Evolutionary conservation across 495 filamentous ascomycete genomes (phyloP).

Genomic region (Lasiosphaeria miniovina): DNA sequence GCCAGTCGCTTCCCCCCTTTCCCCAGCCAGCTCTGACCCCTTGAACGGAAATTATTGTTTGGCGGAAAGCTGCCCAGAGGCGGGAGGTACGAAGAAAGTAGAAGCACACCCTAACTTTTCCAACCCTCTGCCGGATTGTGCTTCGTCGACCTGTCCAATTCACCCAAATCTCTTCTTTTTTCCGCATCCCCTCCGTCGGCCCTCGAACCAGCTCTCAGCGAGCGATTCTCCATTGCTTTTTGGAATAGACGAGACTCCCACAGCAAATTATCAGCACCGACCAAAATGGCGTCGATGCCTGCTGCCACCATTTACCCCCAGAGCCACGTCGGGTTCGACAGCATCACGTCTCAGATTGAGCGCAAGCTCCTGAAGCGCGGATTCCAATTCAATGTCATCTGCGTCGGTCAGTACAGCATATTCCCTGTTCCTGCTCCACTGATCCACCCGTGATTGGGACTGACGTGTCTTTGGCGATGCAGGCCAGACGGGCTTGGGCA

Average conservation of each 20-base stretch:
- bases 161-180: conserved; percentile 13
- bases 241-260: conserved; percentile 36
- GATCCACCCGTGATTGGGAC: conserved; percentile 20
- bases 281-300: conserved; percentile 46
- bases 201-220: conserved; percentile 15
- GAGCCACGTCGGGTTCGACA: conserved; percentile 99
- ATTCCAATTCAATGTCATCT: conserved; percentile 99
- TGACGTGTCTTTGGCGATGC: conserved; percentile 36
- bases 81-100: conserved; percentile 35
- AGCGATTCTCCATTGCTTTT: conserved; percentile 36
- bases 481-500: conserved; percentile 98
- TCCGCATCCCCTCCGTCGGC: conserved; percentile 7
- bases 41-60: conserved; percentile 51
- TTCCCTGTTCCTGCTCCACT: conserved; percentile 3
- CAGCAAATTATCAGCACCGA: conserved; percentile 23
- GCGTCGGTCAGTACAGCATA: conserved; percentile 74
- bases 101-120: conserved; percentile 29
- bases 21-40: conserved; percentile 34
- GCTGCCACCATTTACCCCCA: conserved; percentile 71
- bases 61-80: conserved; percentile 34
- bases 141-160: conserved; percentile 24
- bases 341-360: conserved; percentile 97
- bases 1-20: conserved; percentile 41
- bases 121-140: conserved; percentile 15
- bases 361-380: conserved; percentile 98